Evolutionary conservation across 257 asterid species (phyloP).

Genomic region (Schizonepeta tenuifolia): DNA sequence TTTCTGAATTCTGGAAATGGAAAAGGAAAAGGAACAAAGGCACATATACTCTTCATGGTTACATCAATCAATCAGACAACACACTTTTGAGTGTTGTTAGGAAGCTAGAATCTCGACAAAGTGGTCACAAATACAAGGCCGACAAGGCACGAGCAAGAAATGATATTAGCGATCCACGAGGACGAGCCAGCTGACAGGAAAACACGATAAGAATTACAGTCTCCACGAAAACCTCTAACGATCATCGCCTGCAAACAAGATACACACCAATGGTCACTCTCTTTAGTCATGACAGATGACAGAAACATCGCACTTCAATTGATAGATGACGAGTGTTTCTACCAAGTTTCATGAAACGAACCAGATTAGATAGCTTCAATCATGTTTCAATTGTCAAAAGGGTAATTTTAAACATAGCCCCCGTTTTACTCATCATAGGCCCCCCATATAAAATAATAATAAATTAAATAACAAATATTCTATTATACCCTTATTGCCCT

Average conservation of each 20-base stretch:
- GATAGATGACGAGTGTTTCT: too few species aligned
- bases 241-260: slow-evolving; percentile 84
- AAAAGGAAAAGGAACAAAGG: background rate
- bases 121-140: slow-evolving; percentile 68
- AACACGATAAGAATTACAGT: slow-evolving; percentile 63
- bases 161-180: slow-evolving; percentile 48
- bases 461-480: too few species aligned
- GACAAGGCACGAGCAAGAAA: slow-evolving; percentile 68
- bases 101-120: slow-evolving; percentile 44
- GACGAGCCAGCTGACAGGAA: slow-evolving; percentile 76
- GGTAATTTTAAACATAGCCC: too few species aligned
- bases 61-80: background rate
- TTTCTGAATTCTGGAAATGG: background rate
- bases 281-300: background rate
- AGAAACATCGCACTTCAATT: too few species aligned
- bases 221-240: slow-evolving; percentile 92
- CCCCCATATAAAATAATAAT: too few species aligned
- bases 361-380: background rate
- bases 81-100: background rate
- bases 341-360: too few species aligned
- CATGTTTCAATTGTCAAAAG: background rate
- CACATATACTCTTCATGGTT: background rate
- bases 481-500: too few species aligned
- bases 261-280: background rate
- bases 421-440: too few species aligned